Evolutionary conservation across 2,329 filamentous ascomycete genomes (phyloP).

Genomic region (Phialocephala sp.): DNA sequence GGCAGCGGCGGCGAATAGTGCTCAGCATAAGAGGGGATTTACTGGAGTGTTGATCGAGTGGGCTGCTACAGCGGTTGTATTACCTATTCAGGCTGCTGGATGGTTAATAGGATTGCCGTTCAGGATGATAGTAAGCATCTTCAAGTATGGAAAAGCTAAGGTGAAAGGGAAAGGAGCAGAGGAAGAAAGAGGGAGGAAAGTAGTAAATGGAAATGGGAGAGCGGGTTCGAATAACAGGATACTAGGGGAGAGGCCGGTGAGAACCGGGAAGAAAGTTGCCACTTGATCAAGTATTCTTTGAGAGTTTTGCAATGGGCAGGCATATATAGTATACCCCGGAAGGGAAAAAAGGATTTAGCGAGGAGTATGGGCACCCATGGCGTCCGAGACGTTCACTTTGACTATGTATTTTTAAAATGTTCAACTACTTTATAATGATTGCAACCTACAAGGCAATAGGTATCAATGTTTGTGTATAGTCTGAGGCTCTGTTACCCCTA

Average conservation of each 20-base stretch:
- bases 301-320: not conserved
- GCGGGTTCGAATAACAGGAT: conserved; percentile 5
- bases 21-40: conserved; percentile 32
- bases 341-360: not conserved
- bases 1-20: conserved; percentile 66
- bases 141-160: conserved; percentile 33
- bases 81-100: conserved; percentile 39
- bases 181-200: conserved; percentile 24
- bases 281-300: not conserved
- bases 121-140: conserved; percentile 29
- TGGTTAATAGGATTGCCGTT: conserved; percentile 37
- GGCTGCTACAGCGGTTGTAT: conserved; percentile 35
- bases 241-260: not conserved
- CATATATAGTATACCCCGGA: not conserved
- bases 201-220: conserved; percentile 31
- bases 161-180: conserved; percentile 22
- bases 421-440: not conserved
- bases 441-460: not conserved
- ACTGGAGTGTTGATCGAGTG: conserved; percentile 38
- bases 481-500: too few relatives aligned
- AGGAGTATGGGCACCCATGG: not conserved
- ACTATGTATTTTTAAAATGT: not conserved
- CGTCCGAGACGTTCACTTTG: not conserved
- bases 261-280: not conserved
- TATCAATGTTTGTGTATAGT: not conserved